Evolutionary conservation across 2,329 filamentous ascomycete genomes (phyloP).

Genomic region (Colletotrichum tanaceti): DNA sequence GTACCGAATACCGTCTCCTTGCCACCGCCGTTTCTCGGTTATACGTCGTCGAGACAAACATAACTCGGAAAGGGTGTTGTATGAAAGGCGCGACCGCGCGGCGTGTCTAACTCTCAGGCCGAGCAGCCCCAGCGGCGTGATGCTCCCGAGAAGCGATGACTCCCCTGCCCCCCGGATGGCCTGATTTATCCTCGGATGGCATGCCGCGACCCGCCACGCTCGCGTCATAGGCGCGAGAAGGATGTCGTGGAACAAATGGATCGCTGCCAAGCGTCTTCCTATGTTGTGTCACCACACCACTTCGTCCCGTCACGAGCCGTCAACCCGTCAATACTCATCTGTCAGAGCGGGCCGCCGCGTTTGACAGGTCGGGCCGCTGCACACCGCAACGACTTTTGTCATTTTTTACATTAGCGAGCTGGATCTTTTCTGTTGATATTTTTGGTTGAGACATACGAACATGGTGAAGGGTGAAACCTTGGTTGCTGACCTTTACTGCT

Average conservation of each 20-base stretch:
- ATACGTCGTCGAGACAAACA: constrained; percentile 6
- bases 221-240: constrained; percentile 3
- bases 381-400: constrained; percentile 18
- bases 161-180: constrained; percentile 16
- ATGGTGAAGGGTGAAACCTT: neutral
- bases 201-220: constrained; percentile 18
- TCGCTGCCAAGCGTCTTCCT: constrained; percentile 3
- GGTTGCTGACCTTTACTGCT: constrained; percentile 43
- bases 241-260: constrained; percentile 11
- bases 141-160: constrained; percentile 13
- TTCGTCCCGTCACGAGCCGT: constrained; percentile 17
- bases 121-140: constrained; percentile 10
- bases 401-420: neutral
- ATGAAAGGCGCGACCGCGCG: constrained; percentile 17
- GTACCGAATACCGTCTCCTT: neutral
- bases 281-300: constrained; percentile 13
- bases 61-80: constrained; percentile 1
- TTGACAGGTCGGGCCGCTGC: constrained; percentile 38
- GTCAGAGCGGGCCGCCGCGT: constrained; percentile 25
- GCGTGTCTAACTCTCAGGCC: constrained; percentile 16
- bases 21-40: constrained; percentile 25
- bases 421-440: neutral
- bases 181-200: constrained; percentile 23
- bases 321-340: constrained; percentile 15
- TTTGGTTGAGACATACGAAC: neutral